Base-by-base conservation (phyloP, 2,329 filamentous ascomycete species). In the Trichothecium sympodiale region DNA sequence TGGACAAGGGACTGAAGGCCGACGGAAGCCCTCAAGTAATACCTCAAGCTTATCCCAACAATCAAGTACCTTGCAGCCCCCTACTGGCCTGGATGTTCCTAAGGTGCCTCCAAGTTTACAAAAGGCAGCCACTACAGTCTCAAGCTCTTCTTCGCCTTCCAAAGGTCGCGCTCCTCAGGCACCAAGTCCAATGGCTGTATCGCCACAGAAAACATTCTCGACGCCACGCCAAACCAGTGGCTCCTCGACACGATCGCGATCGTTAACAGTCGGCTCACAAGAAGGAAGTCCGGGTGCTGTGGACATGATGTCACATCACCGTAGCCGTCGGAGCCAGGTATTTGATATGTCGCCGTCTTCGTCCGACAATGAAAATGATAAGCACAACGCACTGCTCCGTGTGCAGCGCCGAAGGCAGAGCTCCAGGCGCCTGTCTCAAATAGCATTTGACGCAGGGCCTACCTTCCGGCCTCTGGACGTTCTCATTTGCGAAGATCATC, bases 301-400 rank as follows among this genome's bases (percentile, higher is more conserved):
- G 2, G 77, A 82, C 36, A 74, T 83, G 35, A 70, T 84, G 37
- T 75, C 81, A 30, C 74, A 79, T 34, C 88, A 95, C 51, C 79
- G 88, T 49, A 95, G 95, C 56, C 80, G 91, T 28, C 77, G 87
- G 47, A 96, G 89, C 53, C 91, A 95, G 50, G 82, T 95, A 3
- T 86, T 96, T 48, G 89, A 96, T 54, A 83, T 95, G 60, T 98
- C 91, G 3, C 91, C 91, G 3, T 96, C 91, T 0, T 96, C 89
- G 0, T 98, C 91, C 0, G 91, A 98, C 52, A 98, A 94, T 40
- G 91, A 98, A 59, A 87, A 93, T 34, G 83, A 89, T 31, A 85
- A 93, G 49, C 83, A 88, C 7, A 94, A 88, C 54, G 87, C 83
- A 2, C 67, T 96, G 9, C 71, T 98, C 30, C 84, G 93, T 35